A percentile compares a stretch with the other conserved stretches of the same genome.
These are phyloP conservation scores for Pluteus cervinus DNA, from an alignment of 768 basidiomycete species.

Conservation along the genomic window DNA sequence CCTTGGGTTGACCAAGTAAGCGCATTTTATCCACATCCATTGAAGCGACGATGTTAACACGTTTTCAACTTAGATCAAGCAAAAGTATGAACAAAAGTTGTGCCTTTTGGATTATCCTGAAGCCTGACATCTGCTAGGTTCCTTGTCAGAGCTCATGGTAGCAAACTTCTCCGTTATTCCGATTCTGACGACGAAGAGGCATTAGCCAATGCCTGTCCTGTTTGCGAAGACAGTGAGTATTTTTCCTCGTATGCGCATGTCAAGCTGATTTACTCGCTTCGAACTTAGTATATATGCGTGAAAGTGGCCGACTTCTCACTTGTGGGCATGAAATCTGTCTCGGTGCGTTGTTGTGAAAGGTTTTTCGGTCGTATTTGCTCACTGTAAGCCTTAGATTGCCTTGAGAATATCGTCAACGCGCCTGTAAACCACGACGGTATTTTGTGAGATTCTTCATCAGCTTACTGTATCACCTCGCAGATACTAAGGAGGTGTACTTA, in stretches of 20 bases:
- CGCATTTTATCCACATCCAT: not conserved
- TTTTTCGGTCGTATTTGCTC: not conserved
- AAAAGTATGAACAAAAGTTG: no score
- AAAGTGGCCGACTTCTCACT: constrained; percentile 52
- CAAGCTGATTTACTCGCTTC: not conserved
- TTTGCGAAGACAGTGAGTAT: constrained; percentile 58
- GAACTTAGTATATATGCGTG: constrained; percentile 36
- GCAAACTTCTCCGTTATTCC: constrained; percentile 36
- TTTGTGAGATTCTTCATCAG: constrained; percentile 45
- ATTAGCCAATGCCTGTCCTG: constrained; percentile 45
- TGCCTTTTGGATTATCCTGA: constrained; percentile 1
- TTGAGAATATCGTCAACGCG: constrained; percentile 45
- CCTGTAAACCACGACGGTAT: constrained; percentile 51
- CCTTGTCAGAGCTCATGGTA: constrained; percentile 39
- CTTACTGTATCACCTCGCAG: not conserved
- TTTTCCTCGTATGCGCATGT: not conserved
- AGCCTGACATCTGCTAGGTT: constrained; percentile 26
- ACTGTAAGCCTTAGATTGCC: constrained; percentile 36
- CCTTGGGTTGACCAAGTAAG: constrained; percentile 19
- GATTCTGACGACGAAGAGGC: constrained; percentile 42
- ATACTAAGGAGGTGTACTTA: constrained; percentile 14
- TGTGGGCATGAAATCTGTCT: constrained; percentile 68
- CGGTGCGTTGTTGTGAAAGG: constrained; percentile 29
- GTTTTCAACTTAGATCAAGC: constrained; percentile 24
- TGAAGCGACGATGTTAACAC: not conserved